Percentiles rank a stretch among this genome's conserved stretches.
Conservation (phyloP, 2,329 filamentous ascomycete genomes). For the Xylaria arbuscula region DNA sequence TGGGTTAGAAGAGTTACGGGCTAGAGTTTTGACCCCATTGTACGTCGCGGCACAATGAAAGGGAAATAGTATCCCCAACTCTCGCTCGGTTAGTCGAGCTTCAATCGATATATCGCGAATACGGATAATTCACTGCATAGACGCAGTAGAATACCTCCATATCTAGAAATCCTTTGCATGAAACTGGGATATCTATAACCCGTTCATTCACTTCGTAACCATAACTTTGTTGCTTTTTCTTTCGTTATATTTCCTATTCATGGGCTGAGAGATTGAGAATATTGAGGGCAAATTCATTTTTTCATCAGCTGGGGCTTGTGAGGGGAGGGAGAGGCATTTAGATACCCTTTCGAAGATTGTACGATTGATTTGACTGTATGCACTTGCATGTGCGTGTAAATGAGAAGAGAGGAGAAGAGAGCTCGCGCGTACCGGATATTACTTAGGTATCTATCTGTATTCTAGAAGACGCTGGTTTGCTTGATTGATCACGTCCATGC, state of each 20-base stretch:
- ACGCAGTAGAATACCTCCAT: neutral
- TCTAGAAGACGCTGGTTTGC: slow-evolving; percentile 8
- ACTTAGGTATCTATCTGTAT: slow-evolving; percentile 5
- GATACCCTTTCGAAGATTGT: slow-evolving; percentile 19
- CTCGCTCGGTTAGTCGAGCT: neutral
- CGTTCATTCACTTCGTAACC: neutral
- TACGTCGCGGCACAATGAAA: neutral
- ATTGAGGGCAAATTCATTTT: slow-evolving; percentile 2
- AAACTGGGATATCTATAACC: no score
- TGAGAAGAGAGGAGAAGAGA: neutral
- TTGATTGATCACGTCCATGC: neutral
- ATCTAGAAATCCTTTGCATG: neutral
- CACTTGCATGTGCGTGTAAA: neutral
- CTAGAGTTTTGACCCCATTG: slow-evolving; percentile 50
- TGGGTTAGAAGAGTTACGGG: slow-evolving; percentile 84
- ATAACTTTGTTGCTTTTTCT: neutral
- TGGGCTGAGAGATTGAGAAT: neutral
- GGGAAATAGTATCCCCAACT: neutral
- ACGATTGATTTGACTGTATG: slow-evolving; percentile 8
- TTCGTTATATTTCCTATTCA: neutral
- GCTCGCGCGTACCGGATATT: neutral
- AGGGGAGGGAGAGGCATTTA: neutral
- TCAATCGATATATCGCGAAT: neutral
- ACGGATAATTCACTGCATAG: neutral
- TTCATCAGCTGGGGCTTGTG: slow-evolving; percentile 11